Evolutionary conservation across 1,139 yeast species (phyloP), one percentile per base, ranked within the genome.

Genomic region (Pneumocystis jirovecii): DNA sequence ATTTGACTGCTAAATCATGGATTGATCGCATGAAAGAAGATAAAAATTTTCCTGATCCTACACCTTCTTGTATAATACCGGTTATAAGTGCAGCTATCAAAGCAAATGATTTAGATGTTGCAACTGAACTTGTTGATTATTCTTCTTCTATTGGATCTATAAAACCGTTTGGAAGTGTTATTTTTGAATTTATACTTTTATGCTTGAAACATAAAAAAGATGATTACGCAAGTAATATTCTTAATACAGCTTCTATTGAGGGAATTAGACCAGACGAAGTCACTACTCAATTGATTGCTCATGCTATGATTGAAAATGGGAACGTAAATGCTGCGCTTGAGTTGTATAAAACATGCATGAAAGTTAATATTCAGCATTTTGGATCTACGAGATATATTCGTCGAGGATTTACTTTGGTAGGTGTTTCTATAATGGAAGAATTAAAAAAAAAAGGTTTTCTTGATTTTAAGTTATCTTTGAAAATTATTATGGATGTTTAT

Each of bases 221-320:
- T 25, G 34, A 50, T 25, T 50, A 50, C 25, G 57, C 34, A 50
- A 60, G 29, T 42, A 21, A 60, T 29, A 15, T 60, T 25, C 61
- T 60, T 42, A 60, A 60, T 60, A 29, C 17, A 12, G n/a, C 29
- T 0, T 39, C 61, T 21, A 17, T 60, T 12, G 61, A 39, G 10
- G 61, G 61, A 12, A 60, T 60, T 39, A 60, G 45, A 31, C 61
- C 61, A 1, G 61, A 60, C 21, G 45, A 42, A 60, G 31, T 60
- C 10, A 21, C 45, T 5, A 39, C 45, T 10, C 61, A 60, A 31
- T 2, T 17, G 31, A 50, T 50, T 50, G 57, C 57, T 8, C 57
- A 25, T 50, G 57, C 34, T 12, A 50, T 50, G 57, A 50, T 50
- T 50, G 31, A 19, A 25, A 50, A 50, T 50, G 57, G 34, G 5